phyloP scores from a whole-genome alignment of 2,329 filamentous ascomycete species.

The Trichoderma brevicompactum region DNA sequence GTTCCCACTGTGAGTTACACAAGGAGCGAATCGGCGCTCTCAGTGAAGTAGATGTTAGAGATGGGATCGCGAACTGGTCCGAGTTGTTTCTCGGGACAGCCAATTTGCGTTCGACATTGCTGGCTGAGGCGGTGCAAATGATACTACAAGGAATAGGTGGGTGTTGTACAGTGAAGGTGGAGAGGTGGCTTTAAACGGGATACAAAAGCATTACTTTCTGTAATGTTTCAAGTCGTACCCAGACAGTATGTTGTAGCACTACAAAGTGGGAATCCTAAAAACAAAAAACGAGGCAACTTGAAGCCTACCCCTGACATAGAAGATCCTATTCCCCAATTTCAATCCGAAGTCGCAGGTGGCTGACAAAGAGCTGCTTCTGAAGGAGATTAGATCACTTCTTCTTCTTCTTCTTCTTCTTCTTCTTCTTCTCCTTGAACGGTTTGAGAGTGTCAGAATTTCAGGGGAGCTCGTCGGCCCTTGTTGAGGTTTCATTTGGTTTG shows the following conservation, averaged over 20 bases:
- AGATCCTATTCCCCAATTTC: neutral
- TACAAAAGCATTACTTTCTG: neutral
- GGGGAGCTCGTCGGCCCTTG: neutral
- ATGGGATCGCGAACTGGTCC: slow-evolving; percentile 2
- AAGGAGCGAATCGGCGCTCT: neutral
- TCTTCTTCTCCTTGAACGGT: neutral
- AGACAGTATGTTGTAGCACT: neutral
- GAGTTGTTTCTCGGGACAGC: neutral
- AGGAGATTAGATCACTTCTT: neutral
- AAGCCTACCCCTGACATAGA: neutral
- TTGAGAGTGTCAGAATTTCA: neutral
- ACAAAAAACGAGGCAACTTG: neutral
- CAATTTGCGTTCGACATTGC: neutral
- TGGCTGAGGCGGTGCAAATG: neutral
- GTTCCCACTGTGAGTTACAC: neutral
- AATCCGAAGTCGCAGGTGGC: too few species aligned
- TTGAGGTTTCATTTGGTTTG: slow-evolving; percentile 16
- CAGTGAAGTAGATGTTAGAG: neutral
- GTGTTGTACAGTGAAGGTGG: too few species aligned
- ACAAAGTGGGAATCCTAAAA: neutral
- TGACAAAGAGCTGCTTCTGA: neutral
- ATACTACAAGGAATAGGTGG: neutral
- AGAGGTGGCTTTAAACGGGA: neutral
- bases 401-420: neutral
- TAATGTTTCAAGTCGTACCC: neutral